Base-by-base conservation (phyloP, 768 basidiomycete species). In the Mrakia blollopis region DNA sequence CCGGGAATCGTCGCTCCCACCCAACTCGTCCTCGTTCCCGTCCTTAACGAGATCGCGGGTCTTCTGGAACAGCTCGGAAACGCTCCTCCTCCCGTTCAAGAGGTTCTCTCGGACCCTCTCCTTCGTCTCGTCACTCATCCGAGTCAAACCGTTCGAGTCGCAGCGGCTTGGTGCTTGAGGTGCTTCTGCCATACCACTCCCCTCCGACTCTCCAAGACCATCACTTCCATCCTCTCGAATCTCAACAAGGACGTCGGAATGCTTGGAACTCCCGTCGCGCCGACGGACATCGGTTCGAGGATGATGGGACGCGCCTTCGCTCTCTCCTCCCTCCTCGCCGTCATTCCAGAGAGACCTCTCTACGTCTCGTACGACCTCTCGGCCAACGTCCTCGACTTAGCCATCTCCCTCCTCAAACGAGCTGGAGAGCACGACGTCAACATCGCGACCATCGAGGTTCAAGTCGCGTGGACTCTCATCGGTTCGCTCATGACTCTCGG, bases 381-480 rank as follows among this genome's bases (percentile, higher is more conserved):
- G 78, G 79, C 93, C 7, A 95, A 92, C 82, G 91, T 94, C 25
- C 88, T 98, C 75, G 93, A 97, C 81, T 91, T 92, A 83, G 92
- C 96, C 1, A 92, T 91, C 2, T 89, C 91, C 75, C 87, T 99
- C 14, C 87, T 99, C 73, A 98, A 96, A 81, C 88, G 91, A 47
- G 91, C 93, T 0, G 92, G 92, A 11, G 94, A 97, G 77, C 96
- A 98, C 82, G 91, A 95, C 76, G 86, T 98, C 63, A 88, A 89
- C 74, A 84, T 92, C 41, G 93, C 93, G 1, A 88, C 88, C 18
- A 86, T 92, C 41, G 94, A 96, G 81, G 89, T 97, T 3, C 94
- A 96, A 81, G 91, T 95, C 0, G 94, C 95, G 0, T 98, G 97
- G 97, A 94, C 90, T 18, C 85, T 91, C 50, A 92, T 99, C 73